Evolutionary conservation across 2,329 filamentous ascomycete species (phyloP), one percentile per base, ranked within the genome.

Genomic region (Ascochyta lentis): DNA sequence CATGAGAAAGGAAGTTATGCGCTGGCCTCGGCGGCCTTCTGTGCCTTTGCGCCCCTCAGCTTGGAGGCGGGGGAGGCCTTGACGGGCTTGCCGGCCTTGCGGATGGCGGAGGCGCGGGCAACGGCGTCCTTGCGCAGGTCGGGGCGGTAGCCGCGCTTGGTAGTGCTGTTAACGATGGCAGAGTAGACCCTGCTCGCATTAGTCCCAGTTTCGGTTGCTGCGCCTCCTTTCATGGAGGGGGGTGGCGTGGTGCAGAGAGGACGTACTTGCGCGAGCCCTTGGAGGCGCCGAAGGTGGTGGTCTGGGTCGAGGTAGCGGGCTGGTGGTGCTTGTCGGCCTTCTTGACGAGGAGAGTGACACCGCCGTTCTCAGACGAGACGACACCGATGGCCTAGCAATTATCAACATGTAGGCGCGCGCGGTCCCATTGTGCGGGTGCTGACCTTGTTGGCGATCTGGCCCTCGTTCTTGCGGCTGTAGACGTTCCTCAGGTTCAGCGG

Each of bases 401-500:
- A 31, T 31, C 29, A 31, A 31, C 29, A 31, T 31, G 29, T 2
- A 31, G 10, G 29, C 29, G 9, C 29, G 3, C 29, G 29, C 29
- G 13, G 29, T 31, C 29, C 12, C 29, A 12, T 15, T 31, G 29
- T 15, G 29, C 1, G 29, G 29, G 12, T 2, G 29, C 29, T 31
- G 89, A 95, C 92, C 90, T 96, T 95, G 79, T 89, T 86, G 84
- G 96, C 96, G 80, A 91, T 87, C 81, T 92, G 96, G 76, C 95
- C 95, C 73, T 91, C 91, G 81, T 96, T 86, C 91, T 96, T 98
- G 83, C 91, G 90, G 72, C 86, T 88, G 85, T 96, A 89, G 81
- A 89, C 84, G 89, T 97, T 98, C 79, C 82, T 85, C 80, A 98
- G 81, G 87, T 98, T 99, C 70, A 97, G 82, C 73, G 93, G 91